These are phyloP conservation scores for Solanum virginianum DNA, from an alignment of 257 asterid genomes.

Conservation along the genomic window DNA sequence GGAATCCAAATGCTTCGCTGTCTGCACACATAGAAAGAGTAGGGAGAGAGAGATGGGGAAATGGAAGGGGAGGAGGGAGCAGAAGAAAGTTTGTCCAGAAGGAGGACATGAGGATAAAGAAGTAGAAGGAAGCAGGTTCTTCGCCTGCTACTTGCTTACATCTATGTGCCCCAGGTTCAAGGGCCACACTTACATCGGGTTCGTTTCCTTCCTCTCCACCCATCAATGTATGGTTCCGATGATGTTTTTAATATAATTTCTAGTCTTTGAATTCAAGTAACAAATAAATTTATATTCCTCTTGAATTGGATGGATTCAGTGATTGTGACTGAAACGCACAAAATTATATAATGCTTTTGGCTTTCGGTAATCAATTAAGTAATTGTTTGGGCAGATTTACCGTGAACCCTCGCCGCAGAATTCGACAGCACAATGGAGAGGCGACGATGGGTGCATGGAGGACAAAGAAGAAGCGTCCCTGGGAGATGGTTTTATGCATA, in stretches of 20 bases:
- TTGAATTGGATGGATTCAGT: not conserved
- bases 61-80: constrained; percentile 19
- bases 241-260: not conserved
- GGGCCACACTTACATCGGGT: constrained; percentile 92
- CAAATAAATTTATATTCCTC: not conserved
- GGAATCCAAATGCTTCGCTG: not conserved
- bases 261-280: too few species aligned
- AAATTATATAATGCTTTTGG: not conserved
- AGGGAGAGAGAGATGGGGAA: constrained; percentile 24
- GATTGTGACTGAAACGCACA: not conserved
- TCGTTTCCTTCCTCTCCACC: not conserved
- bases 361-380: not conserved
- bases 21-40: not conserved
- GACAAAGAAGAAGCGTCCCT: constrained; percentile 87
- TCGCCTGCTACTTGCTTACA: constrained; percentile 75
- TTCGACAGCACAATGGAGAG: constrained; percentile 95
- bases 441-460: constrained; percentile 68
- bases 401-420: constrained; percentile 80
- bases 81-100: not conserved
- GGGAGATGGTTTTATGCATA: constrained; percentile 95
- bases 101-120: not conserved
- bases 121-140: constrained; percentile 23
- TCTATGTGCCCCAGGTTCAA: constrained; percentile 78
- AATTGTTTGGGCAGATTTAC: constrained; percentile 40
- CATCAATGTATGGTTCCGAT: not conserved